These are phyloP conservation scores for Cordyceps javanica DNA, from an alignment of 2,329 filamentous ascomycete species.

Conservation along the genomic window DNA sequence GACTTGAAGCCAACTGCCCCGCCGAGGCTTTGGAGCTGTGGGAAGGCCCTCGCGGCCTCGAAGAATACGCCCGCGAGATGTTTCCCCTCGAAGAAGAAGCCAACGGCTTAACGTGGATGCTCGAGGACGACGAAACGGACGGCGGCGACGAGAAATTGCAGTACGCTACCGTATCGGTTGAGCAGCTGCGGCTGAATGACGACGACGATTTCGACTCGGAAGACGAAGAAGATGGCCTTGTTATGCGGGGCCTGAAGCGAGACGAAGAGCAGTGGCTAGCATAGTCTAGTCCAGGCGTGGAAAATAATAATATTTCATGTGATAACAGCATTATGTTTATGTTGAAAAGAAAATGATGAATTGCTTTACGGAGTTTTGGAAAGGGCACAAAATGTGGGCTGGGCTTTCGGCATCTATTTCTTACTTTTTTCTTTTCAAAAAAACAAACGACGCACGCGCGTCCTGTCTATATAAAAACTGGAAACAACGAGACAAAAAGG, in stretches of 20 bases:
- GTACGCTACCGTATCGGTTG: conserved; percentile 29
- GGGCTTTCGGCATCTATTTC: background rate
- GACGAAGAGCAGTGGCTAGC: conserved; percentile 57
- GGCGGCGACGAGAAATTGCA: conserved; percentile 31
- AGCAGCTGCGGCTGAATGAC: conserved; percentile 36
- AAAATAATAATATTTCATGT: background rate
- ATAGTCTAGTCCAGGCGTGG: conserved; percentile 1
- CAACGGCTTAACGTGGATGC: conserved; percentile 93
- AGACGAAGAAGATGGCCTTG: conserved; percentile 53
- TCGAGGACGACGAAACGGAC: conserved; percentile 43
- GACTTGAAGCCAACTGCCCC: conserved; percentile 59
- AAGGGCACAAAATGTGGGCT: conserved; percentile 4
- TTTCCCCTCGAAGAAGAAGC: conserved; percentile 93
- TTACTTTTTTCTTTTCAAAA: background rate
- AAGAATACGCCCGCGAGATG: conserved; percentile 91
- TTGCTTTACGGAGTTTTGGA: conserved; percentile 9
- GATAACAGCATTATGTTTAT: conserved; percentile 1
- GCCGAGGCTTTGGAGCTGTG: conserved; percentile 74
- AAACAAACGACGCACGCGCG: background rate
- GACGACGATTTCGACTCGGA: conserved; percentile 36
- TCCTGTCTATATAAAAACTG: background rate
- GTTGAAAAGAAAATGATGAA: conserved; percentile 11
- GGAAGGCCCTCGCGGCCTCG: conserved; percentile 84
- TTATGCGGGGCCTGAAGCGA: conserved; percentile 51
- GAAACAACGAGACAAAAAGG: background rate